Percentiles rank a stretch among this genome's conserved stretches.
Evolutionary conservation across 1,139 yeast genomes (phyloP).

Genomic region (Yamadazyma kanchanaburiensis): DNA sequence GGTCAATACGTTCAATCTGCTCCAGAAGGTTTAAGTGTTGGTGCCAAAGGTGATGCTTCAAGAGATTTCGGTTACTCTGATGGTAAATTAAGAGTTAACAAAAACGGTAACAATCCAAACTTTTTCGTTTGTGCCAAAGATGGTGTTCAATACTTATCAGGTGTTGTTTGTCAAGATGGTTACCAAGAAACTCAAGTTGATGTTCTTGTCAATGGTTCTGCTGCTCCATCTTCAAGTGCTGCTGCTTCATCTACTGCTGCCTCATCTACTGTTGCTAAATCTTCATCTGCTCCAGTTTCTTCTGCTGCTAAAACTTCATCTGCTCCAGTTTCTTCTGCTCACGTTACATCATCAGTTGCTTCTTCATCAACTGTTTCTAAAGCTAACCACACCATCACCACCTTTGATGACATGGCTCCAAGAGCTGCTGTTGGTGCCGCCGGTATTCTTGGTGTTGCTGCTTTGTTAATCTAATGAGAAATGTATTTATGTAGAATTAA

Average conservation of each 20-base stretch:
- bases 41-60: slow-evolving; percentile 17
- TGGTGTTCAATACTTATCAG: slow-evolving; percentile 5
- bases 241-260: slow-evolving; percentile 4
- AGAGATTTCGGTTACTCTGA: slow-evolving; percentile 27
- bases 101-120: slow-evolving; percentile 13
- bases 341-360: too few species aligned
- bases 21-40: slow-evolving; percentile 11
- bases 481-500: too few species aligned
- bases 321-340: slow-evolving; percentile 4
- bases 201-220: slow-evolving; percentile 2
- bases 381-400: too few species aligned
- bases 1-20: slow-evolving; percentile 17
- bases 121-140: slow-evolving; percentile 24
- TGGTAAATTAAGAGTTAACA: slow-evolving; percentile 25
- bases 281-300: slow-evolving; percentile 3
- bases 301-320: slow-evolving; percentile 4
- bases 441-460: slow-evolving; percentile 7
- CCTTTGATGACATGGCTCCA: too few species aligned
- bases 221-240: slow-evolving; percentile 3
- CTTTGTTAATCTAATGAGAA: slow-evolving; percentile 3
- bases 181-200: slow-evolving; percentile 5
- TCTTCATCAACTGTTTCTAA: too few species aligned
- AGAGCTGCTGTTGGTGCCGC: slow-evolving; percentile 19
- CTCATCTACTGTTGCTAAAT: slow-evolving; percentile 2
- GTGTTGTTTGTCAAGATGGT: slow-evolving; percentile 8